phyloP scores from a whole-genome alignment of 306 rosid genomes.

The Lagenaria siceraria region DNA sequence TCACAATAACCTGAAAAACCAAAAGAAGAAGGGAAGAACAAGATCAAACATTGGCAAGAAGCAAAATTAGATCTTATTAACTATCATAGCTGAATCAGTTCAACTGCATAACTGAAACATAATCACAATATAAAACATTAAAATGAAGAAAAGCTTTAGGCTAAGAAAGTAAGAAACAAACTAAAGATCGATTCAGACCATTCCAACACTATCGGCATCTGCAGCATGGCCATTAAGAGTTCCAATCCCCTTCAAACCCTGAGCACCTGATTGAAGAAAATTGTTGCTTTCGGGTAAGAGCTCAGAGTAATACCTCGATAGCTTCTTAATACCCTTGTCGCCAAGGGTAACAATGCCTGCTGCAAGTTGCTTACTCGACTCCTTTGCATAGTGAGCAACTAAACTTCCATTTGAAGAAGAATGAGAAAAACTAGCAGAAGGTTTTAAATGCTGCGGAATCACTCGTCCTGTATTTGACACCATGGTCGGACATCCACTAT shows the following conservation, averaged over 20 bases:
- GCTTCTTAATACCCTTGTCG: conserved; percentile 88
- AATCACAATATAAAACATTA: neutral
- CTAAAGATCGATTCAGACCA: conserved; percentile 40
- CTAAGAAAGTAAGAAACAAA: neutral
- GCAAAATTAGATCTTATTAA: neutral
- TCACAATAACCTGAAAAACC: conserved; percentile 68
- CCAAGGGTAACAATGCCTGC: conserved; percentile 78
- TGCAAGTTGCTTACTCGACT: conserved; percentile 96
- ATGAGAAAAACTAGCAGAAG: conserved; percentile 59
- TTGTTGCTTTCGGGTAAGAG: conserved; percentile 49
- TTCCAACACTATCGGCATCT: conserved; percentile 65
- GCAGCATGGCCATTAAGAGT: conserved; percentile 38
- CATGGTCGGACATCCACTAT: conserved; percentile 66
- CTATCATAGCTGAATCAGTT: neutral
- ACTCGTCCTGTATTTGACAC: conserved; percentile 50
- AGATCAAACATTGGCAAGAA: neutral
- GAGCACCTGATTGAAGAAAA: conserved; percentile 39
- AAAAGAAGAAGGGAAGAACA: neutral
- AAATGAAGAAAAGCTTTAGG: too few species aligned
- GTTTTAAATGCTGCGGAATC: conserved; percentile 55
- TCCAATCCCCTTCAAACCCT: conserved; percentile 45
- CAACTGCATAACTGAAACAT: neutral
- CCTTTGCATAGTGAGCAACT: conserved; percentile 92
- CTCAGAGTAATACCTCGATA: conserved; percentile 75
- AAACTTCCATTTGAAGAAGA: conserved; percentile 75